phyloP scores from a whole-genome alignment of 345 rosid species.

The Pugionium cornutum region DNA sequence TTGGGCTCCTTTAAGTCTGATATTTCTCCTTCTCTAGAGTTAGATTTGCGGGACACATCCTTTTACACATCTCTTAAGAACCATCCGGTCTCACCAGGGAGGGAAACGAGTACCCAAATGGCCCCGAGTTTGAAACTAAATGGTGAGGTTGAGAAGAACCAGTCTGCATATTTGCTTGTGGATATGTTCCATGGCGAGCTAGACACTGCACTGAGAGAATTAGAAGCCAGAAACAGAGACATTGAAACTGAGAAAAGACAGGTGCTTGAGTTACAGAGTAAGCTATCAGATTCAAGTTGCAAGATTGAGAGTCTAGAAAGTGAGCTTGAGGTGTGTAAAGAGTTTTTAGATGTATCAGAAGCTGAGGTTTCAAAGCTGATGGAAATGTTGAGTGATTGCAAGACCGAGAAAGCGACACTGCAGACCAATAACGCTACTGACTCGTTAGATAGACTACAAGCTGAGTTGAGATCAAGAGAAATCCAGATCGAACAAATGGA shows the following conservation, averaged over 20 bases:
- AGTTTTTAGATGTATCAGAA: constrained; percentile 41
- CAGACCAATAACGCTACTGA: constrained; percentile 45
- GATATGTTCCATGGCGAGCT: constrained; percentile 41
- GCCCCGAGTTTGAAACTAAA: constrained; percentile 46
- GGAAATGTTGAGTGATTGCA: constrained; percentile 49
- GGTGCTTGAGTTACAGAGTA: constrained; percentile 42
- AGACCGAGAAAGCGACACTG: constrained; percentile 54
- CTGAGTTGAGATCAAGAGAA: constrained; percentile 50
- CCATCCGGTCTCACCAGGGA: constrained; percentile 39
- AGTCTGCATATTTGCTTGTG: constrained; percentile 12
- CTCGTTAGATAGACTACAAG: constrained; percentile 43
- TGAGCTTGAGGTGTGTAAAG: constrained; percentile 43
- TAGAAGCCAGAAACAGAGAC: constrained; percentile 35
- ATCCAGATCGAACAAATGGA: constrained; percentile 54
- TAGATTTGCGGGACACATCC: constrained; percentile 75
- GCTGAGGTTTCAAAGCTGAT: constrained; percentile 43
- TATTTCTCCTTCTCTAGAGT: constrained; percentile 56
- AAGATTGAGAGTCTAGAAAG: constrained; percentile 37
- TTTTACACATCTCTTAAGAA: constrained; percentile 55
- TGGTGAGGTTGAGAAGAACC: constrained; percentile 44
- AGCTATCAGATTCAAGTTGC: constrained; percentile 38
- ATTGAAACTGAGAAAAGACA: constrained; percentile 42
- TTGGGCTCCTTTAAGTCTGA: constrained; percentile 34
- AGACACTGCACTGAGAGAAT: constrained; percentile 41
- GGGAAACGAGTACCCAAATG: constrained; percentile 27